These are phyloP conservation scores for Salix koriyanagi DNA, from an alignment of 345 rosid species.

Conservation along the genomic window DNA sequence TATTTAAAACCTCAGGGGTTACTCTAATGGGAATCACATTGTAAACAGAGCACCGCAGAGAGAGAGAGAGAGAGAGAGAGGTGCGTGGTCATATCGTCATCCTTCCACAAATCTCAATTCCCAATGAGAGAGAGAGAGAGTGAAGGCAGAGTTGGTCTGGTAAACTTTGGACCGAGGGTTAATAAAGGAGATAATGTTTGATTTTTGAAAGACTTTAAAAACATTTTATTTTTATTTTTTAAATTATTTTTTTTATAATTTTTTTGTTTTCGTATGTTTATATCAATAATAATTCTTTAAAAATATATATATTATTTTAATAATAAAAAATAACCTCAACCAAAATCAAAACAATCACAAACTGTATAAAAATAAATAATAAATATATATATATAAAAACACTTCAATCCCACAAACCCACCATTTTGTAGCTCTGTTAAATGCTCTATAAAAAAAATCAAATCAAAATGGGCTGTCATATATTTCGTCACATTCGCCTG, in stretches of 20 bases:
- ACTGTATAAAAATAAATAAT: neutral
- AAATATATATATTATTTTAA: too few relatives aligned
- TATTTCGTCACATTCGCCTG: neutral
- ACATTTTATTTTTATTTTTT: too few relatives aligned
- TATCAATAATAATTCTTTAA: too few relatives aligned
- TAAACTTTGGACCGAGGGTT: constrained; percentile 37
- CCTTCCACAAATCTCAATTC: constrained; percentile 26
- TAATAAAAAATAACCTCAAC: too few relatives aligned
- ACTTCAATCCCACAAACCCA: neutral
- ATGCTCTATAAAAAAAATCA: neutral
- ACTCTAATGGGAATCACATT: constrained; percentile 21
- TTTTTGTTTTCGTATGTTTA: too few relatives aligned
- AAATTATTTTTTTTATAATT: too few relatives aligned
- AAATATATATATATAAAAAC: neutral
- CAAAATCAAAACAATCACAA: too few relatives aligned
- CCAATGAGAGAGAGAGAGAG: constrained; percentile 12
- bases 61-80: neutral
- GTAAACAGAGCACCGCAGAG: constrained; percentile 6
- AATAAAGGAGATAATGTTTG: neutral
- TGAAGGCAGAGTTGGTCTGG: constrained; percentile 11
- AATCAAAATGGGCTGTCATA: neutral
- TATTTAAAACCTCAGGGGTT: constrained; percentile 3
- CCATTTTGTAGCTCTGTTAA: constrained; percentile 4
- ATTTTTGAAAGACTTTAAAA: too few relatives aligned
- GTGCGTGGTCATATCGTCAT: constrained; percentile 43